Evolutionary conservation across 2,329 filamentous ascomycete species (phyloP).

Genomic region (Penicillium sp.): DNA sequence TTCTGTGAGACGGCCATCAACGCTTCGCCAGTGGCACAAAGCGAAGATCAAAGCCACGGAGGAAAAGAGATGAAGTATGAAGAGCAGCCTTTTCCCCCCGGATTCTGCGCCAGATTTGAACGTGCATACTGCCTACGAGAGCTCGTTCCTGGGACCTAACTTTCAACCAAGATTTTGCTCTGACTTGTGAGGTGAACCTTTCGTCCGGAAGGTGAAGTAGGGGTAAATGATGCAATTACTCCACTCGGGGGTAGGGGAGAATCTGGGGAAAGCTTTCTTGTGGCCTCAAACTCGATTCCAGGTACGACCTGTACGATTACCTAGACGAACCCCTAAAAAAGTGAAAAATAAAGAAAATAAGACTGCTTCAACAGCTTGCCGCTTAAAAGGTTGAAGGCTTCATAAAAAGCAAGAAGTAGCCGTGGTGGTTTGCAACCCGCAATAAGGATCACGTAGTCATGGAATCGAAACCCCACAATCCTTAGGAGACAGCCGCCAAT

Average conservation of each 20-base stretch:
- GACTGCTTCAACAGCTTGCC: background rate
- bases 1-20: conserved; percentile 22
- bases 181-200: background rate
- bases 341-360: background rate
- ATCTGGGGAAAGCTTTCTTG: background rate
- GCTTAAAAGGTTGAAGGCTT: background rate
- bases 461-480: background rate
- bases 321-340: background rate
- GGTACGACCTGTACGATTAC: background rate
- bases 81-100: background rate
- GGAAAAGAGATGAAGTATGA: conserved; percentile 23
- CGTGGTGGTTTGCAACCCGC: background rate
- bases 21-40: conserved; percentile 31
- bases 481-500: background rate
- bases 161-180: background rate
- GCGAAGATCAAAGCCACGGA: conserved; percentile 29
- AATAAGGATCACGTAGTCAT: background rate
- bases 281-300: background rate
- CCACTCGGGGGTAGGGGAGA: background rate
- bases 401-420: background rate
- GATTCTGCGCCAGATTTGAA: background rate
- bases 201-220: background rate
- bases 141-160: background rate
- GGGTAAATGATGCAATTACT: background rate
- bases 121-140: background rate